Base-by-base conservation (phyloP, 1,139 yeast genomes). In the Wickerhamiella infanticola region DNA sequence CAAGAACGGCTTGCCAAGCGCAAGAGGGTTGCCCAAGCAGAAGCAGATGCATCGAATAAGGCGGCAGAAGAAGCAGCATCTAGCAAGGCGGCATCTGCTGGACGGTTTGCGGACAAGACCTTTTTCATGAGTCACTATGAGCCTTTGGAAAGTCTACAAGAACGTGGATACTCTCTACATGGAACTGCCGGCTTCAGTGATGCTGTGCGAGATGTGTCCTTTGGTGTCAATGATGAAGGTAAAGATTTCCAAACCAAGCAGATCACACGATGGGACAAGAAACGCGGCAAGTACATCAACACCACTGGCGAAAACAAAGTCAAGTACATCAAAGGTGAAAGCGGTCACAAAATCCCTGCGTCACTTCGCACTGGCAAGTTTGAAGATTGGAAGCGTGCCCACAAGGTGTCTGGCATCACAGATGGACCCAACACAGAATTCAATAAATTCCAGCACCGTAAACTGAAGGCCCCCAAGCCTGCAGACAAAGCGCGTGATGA, bases 341-440 rank as follows among this genome's bases (percentile, higher is more conserved):
- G 85, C 62, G 99, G 99, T 6, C 88, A 83, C 57, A 77, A 76
- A 62, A 78, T 93, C 47, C 96, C 98, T 3, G 98, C 98, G 1
- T 73, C 94, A 24, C 86, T 80, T 65, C 73, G 84, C 58, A 80
- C 94, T 3, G 99, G 99, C 46, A 78, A 86, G 56, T 90, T 76
- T 59, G 96, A 86, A 49, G 81, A 80, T 45, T 90, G 97, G 98
- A 81, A 80, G 59, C 73, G 79, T 54, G 76, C 77, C 40, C 75
- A 86, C 62, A 79, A 77, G 56, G 59, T 76, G 48, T 42, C 42
- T 4, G 53, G 36, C 25, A 33, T 37, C 42, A 70, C 76, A 39
- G 55, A 62, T 23, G 58, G 56, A 25, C 57, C 72, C 51, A 73
- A 71, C 54, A 75, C 70, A 35, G 51, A 54, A 31, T 46, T 48